Evolutionary conservation across 257 asterid species (phyloP), one percentile per base, ranked within the genome.

Genomic region (Pogostemon cablin): DNA sequence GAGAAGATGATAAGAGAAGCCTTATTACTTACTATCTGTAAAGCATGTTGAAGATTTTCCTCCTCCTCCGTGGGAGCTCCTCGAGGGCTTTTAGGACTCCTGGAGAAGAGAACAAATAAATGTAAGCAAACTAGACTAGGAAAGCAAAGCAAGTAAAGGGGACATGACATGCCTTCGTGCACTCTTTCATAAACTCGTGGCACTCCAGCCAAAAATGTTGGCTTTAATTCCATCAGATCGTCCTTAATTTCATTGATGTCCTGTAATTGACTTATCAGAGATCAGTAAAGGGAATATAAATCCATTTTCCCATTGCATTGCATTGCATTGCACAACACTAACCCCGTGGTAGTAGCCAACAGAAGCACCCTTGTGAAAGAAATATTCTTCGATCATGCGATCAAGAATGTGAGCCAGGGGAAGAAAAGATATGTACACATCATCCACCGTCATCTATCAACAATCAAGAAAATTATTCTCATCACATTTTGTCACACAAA

Each of bases 381-480:
- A 93, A 79, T 86, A 91, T 77, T 93, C 99, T 81, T 93, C 99
- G 43, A 93, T 93, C 96, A 91, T 86, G 78, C 96, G 96, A 74
- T 93, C 99, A 78, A 93, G 99, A 80, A 93, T 85, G 86, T 93
- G 99, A 70, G 99, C 99, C 38, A 93, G 96, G 54, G 99, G 99
- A 11, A 93, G 85, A 82, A 93, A 93, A 4, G 99, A 93, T 85
- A 93, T 93, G 80, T 93, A 93, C 59, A 93, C 97, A 75, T 93
- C 99, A 62, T 91, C 85, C 68, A 75, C 86, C 3, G 99, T 86
- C 99, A 93, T 93, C 99, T 93, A 71, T 67, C 58, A 66, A 57
- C 15, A 59, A 61, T 17, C 46, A 60, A 40, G 5, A 25, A 25
- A 25, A 25, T 25, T 25, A 25, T 25, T 25, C 32, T 25, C 32